phyloP scores from a whole-genome alignment of 129 eudicot genomes.

The Artemisia argyi region DNA sequence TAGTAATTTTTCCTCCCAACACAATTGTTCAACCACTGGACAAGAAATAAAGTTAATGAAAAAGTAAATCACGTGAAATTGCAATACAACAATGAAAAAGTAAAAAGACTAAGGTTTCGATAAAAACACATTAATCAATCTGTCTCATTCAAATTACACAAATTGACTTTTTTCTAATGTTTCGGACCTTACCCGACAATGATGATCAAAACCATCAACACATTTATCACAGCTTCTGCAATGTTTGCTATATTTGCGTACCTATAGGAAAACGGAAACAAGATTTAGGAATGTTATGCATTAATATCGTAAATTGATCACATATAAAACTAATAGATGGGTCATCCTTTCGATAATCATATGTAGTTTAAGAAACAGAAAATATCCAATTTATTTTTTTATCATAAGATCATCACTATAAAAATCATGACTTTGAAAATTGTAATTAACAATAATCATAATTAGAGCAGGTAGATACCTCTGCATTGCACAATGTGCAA shows the following conservation, averaged over 20 bases:
- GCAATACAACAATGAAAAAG: not conserved
- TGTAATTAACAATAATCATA: not conserved
- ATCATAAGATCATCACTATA: not conserved
- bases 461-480: conserved; percentile 45
- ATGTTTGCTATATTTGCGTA: conserved; percentile 94
- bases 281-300: not conserved
- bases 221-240: conserved; percentile 99
- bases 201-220: conserved; percentile 97
- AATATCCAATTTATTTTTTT: not conserved
- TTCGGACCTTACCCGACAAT: conserved; percentile 71
- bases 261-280: conserved; percentile 47
- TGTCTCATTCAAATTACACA: not conserved
- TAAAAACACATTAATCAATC: not conserved
- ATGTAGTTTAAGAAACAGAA: not conserved
- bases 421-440: not conserved
- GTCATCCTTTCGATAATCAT: not conserved
- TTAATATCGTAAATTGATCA: not conserved
- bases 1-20: conserved; percentile 85
- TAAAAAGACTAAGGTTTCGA: not conserved
- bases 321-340: not conserved
- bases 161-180: not conserved
- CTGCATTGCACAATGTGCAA: conserved; percentile 92
- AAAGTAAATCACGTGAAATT: not conserved
- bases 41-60: conserved; percentile 10
- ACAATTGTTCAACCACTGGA: conserved; percentile 98